Base-by-base conservation (phyloP, 2,329 filamentous ascomycete genomes). In the Macrophomina pseudophaseolina region DNA sequence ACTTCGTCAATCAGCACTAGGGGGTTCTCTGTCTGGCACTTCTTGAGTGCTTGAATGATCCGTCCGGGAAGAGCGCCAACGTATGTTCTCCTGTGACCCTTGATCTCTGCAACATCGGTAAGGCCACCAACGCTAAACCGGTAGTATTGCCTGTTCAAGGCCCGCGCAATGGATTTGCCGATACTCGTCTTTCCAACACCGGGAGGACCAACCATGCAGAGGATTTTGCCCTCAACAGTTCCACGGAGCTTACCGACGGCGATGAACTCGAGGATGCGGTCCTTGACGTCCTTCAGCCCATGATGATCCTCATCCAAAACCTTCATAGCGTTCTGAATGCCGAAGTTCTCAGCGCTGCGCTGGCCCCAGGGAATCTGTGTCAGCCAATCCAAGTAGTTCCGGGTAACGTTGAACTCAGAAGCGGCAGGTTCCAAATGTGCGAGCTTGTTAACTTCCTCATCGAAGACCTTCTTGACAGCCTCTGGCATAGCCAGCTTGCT, bases 101-200 rank as follows among this genome's bases (percentile, higher is more conserved):
- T 99, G 84, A 99, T 98, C 78, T 99, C 95, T 18, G 95, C 95
- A 70, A 99, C 96, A 80, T 99, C 95, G 4, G 94, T 97, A 71
- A 99, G 85, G 72, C 95, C 95, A 76, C 95, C 95, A 8, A 99
- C 95, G 75, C 94, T 97, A 85, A 99, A 99, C 72, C 95, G 88
- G 83, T 99, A 99, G 83, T 99, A 99, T 76, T 99, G 90, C 67
- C 96, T 87, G 80, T 97, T 97, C 67, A 99, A 83, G 33, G 95
- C 96, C 65, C 94, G 88, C 16, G 95, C 95, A 73, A 99, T 97
- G 0, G 94, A 98, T 79, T 99, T 99, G 76, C 95, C 95, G 71
- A 99, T 99, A 79, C 94, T 97, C 2, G 95, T 99, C 84, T 99
- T 99, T 73, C 95, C 95, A 32, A 99, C 95, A 83, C 95, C 95